Evolutionary conservation across 176 grass and related monocot species (phyloP).

Genomic region (Oryza longistaminata): DNA sequence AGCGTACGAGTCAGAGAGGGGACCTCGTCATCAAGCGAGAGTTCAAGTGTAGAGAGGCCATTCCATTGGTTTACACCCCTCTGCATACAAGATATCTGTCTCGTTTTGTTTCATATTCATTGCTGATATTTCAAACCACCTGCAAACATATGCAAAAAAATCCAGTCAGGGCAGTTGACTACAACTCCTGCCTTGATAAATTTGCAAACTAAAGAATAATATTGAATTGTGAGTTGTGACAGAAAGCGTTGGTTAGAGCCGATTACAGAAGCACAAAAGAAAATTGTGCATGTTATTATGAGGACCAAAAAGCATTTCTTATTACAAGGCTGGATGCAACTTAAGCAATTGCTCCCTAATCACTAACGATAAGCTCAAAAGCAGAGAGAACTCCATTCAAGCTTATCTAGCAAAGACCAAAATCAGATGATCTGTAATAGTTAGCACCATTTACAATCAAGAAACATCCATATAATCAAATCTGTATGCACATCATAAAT

Average conservation of each 20-base stretch:
- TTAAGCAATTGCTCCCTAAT: background rate
- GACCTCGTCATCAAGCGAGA: conserved; percentile 59
- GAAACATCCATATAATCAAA: background rate
- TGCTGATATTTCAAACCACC: conserved; percentile 79
- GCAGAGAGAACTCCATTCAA: background rate
- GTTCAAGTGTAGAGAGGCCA: conserved; percentile 63
- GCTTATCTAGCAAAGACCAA: background rate
- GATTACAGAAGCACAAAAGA: background rate
- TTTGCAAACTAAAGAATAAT: background rate
- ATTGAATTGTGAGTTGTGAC: background rate
- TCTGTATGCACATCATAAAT: background rate
- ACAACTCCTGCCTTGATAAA: background rate
- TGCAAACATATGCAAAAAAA: conserved; percentile 36
- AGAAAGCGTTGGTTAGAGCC: background rate
- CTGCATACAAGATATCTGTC: conserved; percentile 67
- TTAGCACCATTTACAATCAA: background rate
- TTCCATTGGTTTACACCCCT: conserved; percentile 81
- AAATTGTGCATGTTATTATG: background rate
- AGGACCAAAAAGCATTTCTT: background rate
- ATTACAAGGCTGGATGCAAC: background rate
- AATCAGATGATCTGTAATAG: no score
- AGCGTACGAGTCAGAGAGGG: conserved; percentile 44
- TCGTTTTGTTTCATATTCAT: conserved; percentile 79
- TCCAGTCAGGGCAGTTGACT: background rate
- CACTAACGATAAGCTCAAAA: background rate